Base-by-base conservation (phyloP, 495 filamentous ascomycete species). In the Ascodesmis nigricans region DNA sequence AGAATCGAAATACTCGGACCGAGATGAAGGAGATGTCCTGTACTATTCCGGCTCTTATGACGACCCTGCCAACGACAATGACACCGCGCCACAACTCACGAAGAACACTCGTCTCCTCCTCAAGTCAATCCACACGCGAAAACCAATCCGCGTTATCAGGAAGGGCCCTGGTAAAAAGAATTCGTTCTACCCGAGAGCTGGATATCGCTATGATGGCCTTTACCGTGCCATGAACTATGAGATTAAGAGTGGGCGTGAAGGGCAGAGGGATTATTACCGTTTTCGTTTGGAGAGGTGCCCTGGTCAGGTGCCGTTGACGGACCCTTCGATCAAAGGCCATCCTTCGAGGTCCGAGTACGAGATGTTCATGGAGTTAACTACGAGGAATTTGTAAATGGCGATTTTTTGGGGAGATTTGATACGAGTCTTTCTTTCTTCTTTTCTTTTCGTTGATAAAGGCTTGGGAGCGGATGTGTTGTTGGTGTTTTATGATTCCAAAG, bases 121-220 rank as follows among this genome's bases (percentile, higher is more conserved):
- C 9, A 45, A 31, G 14, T 58, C 61, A 8, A 10, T 29, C 4
- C 1, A 48, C 1, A 11, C 29, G 0, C 8, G 43, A 3, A 37
- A 32, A 3, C 54, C 62, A 0, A 58, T 70, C 0, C 55, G 66
- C 3, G 61, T 70, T 0, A 42, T 70, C 3, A 59, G 66, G 2
- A 23, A 15, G 19, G 35, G 35, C 3, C 35, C 35, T 1, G 8
- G 25, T 11, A 1, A 2, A 6, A 29, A 1, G 4, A 19, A 20
- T 11, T 6, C 10, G 18, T n/a, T 30, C 18, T 29, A 29, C 30
- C 25, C 35, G 9, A 5, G 8, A 3, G n/a, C 9, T n/a, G 35
- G 35, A n/a, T 37, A 13, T 13, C 23, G 67, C 8, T 71, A 70
- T 35, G 67, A 72, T 46, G 67, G 67, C 0, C 43, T 72, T 4